A percentile compares a stretch with the other conserved stretches of the same genome.
Conservation (phyloP, 257 asterid genomes). For the Solanum chaucha region DNA sequence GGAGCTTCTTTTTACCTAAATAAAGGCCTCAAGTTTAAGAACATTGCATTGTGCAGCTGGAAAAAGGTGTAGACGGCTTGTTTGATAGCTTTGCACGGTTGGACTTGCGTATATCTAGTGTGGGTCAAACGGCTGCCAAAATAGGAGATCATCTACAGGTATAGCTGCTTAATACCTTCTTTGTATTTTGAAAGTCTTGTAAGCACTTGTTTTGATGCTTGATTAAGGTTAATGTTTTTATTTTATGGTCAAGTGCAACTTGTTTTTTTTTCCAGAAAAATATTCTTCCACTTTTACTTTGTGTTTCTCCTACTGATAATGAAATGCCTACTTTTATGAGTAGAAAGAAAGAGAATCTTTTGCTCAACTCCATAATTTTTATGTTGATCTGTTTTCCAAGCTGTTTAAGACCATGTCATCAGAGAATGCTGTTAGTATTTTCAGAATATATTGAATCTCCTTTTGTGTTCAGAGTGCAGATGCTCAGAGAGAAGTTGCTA, state of each 20-base stretch:
- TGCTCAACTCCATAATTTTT: not conserved
- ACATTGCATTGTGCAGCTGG: slow-evolving; percentile 51
- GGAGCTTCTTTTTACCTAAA: not conserved
- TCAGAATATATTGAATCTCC: not conserved
- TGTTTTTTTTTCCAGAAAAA: not conserved
- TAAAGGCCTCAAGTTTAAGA: not conserved
- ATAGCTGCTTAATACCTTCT: not conserved
- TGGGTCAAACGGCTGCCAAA: slow-evolving; percentile 99
- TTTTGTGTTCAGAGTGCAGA: slow-evolving; percentile 74
- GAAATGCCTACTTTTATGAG: not conserved
- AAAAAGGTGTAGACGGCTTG: slow-evolving; percentile 97
- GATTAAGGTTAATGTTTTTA: not conserved
- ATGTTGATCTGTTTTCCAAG: not conserved
- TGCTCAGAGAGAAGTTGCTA: slow-evolving; percentile 96
- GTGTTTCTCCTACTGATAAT: not conserved
- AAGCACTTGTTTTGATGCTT: not conserved
- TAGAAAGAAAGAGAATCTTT: not conserved
- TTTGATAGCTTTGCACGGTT: slow-evolving; percentile 88
- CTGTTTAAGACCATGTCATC: not conserved
- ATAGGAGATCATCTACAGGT: slow-evolving; percentile 99
- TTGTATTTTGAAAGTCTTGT: not conserved
- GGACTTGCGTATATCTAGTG: slow-evolving; percentile 96
- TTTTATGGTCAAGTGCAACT: not conserved
- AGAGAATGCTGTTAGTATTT: not conserved
- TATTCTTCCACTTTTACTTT: not conserved